phyloP scores from a whole-genome alignment of 192 early-diverging fungal species.

The Dimargaris xerosporica region DNA sequence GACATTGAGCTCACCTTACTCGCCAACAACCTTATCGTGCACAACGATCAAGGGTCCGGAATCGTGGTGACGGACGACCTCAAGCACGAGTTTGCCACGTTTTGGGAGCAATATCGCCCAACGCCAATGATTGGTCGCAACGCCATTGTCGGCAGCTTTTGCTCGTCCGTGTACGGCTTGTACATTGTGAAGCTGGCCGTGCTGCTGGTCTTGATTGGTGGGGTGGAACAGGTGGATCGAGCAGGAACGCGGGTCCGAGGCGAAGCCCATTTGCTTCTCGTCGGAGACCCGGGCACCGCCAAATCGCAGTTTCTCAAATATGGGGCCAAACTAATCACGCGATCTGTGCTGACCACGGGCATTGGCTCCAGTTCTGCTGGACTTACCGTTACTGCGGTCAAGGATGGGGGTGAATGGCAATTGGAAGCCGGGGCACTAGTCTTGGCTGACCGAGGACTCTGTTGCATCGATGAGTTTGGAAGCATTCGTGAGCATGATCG shows the following conservation, averaged over 20 bases:
- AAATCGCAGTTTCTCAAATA: slow-evolving; percentile 72
- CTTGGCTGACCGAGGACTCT: slow-evolving; percentile 58
- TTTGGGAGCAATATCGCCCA: slow-evolving; percentile 31
- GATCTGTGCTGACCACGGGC: slow-evolving; percentile 59
- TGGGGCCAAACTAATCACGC: slow-evolving; percentile 42
- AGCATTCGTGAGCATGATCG: slow-evolving; percentile 57
- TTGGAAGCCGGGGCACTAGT: slow-evolving; percentile 70
- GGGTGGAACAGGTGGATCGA: slow-evolving; percentile 37
- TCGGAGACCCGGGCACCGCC: slow-evolving; percentile 65
- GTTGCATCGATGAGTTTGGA: slow-evolving; percentile 77
- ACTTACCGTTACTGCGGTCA: slow-evolving; percentile 56
- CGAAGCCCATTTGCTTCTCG: slow-evolving; percentile 54
- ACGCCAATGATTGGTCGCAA: slow-evolving; percentile 28
- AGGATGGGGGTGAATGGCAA: slow-evolving; percentile 63
- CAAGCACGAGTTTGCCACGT: slow-evolving; percentile 32
- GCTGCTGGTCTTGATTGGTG: slow-evolving; percentile 51
- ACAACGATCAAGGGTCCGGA: slow-evolving; percentile 36
- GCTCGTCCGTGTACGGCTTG: slow-evolving; percentile 54
- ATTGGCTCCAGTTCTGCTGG: slow-evolving; percentile 61
- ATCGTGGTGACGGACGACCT: slow-evolving; percentile 34
- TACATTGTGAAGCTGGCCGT: slow-evolving; percentile 55
- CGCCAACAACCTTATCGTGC: slow-evolving; percentile 46
- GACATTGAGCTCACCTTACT: slow-evolving; percentile 44
- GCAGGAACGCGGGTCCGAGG: slow-evolving; percentile 49
- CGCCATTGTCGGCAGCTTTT: slow-evolving; percentile 39